Evolutionary conservation across 1,139 yeast genomes (phyloP).

Genomic region (Scheffersomyces parashehatae): DNA sequence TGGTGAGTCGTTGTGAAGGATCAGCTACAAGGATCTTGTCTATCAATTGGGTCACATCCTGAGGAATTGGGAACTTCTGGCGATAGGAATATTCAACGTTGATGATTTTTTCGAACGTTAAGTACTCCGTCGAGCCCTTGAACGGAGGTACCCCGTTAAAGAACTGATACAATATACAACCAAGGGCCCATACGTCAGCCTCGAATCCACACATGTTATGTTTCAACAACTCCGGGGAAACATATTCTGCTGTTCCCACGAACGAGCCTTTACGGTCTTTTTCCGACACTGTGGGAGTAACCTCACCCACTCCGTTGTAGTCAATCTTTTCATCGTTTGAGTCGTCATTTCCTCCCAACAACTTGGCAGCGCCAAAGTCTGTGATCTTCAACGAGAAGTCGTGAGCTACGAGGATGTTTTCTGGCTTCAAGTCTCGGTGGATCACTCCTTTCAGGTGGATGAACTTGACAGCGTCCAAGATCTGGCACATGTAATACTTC

Average conservation of each 20-base stretch:
- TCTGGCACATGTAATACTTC: constrained; percentile 61
- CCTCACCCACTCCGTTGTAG: constrained; percentile 31
- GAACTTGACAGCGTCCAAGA: constrained; percentile 81
- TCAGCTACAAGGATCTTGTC: constrained; percentile 63
- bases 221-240: constrained; percentile 88
- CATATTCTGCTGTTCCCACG: constrained; percentile 65
- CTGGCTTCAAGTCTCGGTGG: constrained; percentile 96
- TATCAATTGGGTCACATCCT: constrained; percentile 62
- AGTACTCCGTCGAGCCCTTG: constrained; percentile 91
- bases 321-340: constrained; percentile 34
- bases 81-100: constrained; percentile 80
- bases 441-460: constrained; percentile 85
- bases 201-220: constrained; percentile 83
- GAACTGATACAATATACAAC: constrained; percentile 90
- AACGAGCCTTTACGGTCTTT: constrained; percentile 68
- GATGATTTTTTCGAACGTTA: constrained; percentile 91
- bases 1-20: constrained; percentile 32
- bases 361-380: constrained; percentile 97
- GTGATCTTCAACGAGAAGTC: constrained; percentile 85
- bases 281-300: constrained; percentile 5
- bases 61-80: constrained; percentile 70
- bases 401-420: constrained; percentile 78
- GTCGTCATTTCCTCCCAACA: constrained; percentile 50
- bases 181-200: constrained; percentile 95
- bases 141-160: constrained; percentile 96